Evolutionary conservation across 169 alveolate genomes (phyloP).

Genomic region (Plasmodium cynomolgi): DNA sequence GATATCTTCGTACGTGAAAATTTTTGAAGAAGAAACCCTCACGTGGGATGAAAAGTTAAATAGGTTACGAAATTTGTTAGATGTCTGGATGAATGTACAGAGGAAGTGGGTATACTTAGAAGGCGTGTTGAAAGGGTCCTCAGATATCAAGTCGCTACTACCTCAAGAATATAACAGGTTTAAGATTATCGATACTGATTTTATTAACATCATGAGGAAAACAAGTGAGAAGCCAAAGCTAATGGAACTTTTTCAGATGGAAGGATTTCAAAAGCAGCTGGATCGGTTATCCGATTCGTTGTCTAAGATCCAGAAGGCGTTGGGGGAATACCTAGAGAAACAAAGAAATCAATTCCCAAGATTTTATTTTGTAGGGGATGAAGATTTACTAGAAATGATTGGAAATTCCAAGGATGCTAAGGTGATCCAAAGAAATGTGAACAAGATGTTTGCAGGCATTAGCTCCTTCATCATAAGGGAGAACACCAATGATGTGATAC

Average conservation of each 20-base stretch:
- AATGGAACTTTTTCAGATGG: slow-evolving; percentile 90
- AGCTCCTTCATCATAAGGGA: slow-evolving; percentile 85
- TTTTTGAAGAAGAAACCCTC: slow-evolving; percentile 94
- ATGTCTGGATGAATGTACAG: slow-evolving; percentile 98
- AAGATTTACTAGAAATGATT: slow-evolving; percentile 97
- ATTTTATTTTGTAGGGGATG: slow-evolving; percentile 99
- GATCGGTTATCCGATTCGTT: slow-evolving; percentile 94
- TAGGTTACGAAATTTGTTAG: slow-evolving; percentile 92
- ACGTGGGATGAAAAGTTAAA: slow-evolving; percentile 97
- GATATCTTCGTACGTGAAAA: slow-evolving; percentile 92
- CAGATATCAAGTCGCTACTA: slow-evolving; percentile 95
- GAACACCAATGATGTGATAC: slow-evolving; percentile 87
- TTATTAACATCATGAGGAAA: slow-evolving; percentile 93
- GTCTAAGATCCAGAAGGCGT: slow-evolving; percentile 95
- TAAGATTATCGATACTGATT: slow-evolving; percentile 95
- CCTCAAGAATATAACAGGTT: slow-evolving; percentile 95
- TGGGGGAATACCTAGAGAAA: slow-evolving; percentile 97
- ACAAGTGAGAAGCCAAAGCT: slow-evolving; percentile 91
- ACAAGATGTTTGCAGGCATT: slow-evolving; percentile 99
- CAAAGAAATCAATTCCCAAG: slow-evolving; percentile 98
- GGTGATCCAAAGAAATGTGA: slow-evolving; percentile 94
- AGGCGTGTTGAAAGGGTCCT: slow-evolving; percentile 97
- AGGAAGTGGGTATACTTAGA: slow-evolving; percentile 98
- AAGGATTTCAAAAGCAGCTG: slow-evolving; percentile 93
- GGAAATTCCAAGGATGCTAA: slow-evolving; percentile 97